phyloP scores from a whole-genome alignment of 331 rosid genomes.

The Ulmus americana region DNA sequence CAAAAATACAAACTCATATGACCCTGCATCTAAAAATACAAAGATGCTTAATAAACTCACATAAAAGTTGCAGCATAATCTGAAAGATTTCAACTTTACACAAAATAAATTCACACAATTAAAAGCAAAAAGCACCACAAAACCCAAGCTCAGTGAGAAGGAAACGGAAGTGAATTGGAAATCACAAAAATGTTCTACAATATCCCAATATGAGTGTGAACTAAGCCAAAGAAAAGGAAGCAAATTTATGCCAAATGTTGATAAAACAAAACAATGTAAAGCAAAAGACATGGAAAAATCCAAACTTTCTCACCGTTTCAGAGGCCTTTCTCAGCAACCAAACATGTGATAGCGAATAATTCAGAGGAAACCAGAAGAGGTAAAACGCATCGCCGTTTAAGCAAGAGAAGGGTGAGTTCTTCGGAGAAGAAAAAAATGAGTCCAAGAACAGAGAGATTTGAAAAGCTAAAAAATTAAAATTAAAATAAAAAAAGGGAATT shows the following conservation, averaged over 20 bases:
- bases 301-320: constrained; percentile 2
- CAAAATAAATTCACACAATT: background rate
- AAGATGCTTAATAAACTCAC: background rate
- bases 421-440: background rate
- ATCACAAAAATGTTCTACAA: background rate
- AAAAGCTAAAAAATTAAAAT: too few relatives aligned
- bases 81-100: background rate
- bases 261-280: constrained; percentile 7
- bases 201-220: background rate
- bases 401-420: background rate
- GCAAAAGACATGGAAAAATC: background rate
- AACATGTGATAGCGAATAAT: constrained; percentile 1
- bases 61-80: background rate
- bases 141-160: background rate
- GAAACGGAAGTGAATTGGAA: background rate
- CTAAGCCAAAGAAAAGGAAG: background rate
- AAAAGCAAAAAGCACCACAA: background rate
- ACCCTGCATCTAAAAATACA: background rate
- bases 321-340: constrained; percentile 21
- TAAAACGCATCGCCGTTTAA: background rate
- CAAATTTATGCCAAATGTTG: background rate
- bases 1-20: background rate
- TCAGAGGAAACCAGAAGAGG: too few relatives aligned
- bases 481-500: too few relatives aligned
- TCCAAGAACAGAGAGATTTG: background rate